Conservation (phyloP, 2,329 filamentous ascomycete genomes). For the Clonostachys rhizophaga region DNA sequence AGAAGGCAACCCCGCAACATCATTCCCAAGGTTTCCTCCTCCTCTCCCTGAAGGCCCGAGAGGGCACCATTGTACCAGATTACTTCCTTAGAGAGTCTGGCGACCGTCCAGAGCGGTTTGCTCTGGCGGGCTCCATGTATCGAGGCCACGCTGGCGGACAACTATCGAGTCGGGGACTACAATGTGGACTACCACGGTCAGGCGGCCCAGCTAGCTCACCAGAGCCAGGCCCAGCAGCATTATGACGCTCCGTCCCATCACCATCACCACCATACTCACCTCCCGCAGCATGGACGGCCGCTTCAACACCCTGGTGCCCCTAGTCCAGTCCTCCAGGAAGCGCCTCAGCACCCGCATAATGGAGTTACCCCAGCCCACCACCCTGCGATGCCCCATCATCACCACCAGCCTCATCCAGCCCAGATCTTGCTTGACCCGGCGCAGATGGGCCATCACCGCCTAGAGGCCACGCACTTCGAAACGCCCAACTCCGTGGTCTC, state of each 20-base stretch:
- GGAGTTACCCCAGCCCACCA: constrained; percentile 1
- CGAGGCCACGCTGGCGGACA: constrained; percentile 68
- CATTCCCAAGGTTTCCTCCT: background rate
- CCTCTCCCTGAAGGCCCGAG: constrained; percentile 8
- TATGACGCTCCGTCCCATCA: constrained; percentile 46
- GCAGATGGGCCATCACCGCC: constrained; percentile 47
- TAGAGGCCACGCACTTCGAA: constrained; percentile 50
- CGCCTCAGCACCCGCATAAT: constrained; percentile 1
- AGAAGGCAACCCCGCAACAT: background rate
- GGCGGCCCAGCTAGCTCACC: constrained; percentile 59
- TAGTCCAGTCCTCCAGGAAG: background rate
- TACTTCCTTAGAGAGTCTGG: constrained; percentile 57
- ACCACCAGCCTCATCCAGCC: constrained; percentile 36
- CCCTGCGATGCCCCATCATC: constrained; percentile 17
- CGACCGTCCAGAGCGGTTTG: constrained; percentile 70
- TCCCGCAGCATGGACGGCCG: constrained; percentile 27
- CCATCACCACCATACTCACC: constrained; percentile 12
- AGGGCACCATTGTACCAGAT: constrained; percentile 50
- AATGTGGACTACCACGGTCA: constrained; percentile 72
- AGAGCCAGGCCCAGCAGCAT: constrained; percentile 58
- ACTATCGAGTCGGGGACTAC: constrained; percentile 70
- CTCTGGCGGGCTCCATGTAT: constrained; percentile 75
- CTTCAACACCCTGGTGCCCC: constrained; percentile 2
- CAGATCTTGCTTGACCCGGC: constrained; percentile 46
- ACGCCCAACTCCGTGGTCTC: constrained; percentile 40